Conservation (phyloP, 306 rosid species). For the Glycyrrhiza uralensis region DNA sequence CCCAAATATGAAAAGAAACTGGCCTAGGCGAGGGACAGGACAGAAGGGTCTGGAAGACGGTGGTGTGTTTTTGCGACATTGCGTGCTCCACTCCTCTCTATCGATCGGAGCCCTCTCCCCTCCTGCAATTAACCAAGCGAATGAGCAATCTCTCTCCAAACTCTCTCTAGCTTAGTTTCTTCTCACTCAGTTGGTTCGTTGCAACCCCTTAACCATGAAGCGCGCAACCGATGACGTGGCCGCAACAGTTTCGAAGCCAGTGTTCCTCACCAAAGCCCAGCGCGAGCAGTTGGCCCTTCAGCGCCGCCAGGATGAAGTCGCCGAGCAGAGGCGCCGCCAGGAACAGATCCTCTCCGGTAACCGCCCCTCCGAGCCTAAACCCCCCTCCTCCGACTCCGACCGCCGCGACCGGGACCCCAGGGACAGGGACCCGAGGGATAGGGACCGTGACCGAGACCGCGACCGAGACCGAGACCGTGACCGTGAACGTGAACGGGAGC, state of each 20-base stretch:
- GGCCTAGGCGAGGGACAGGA: no score
- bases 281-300: slow-evolving; percentile 68
- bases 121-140: slow-evolving; percentile 46
- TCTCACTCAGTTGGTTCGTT: no score
- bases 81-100: no score
- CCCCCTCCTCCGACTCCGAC: slow-evolving; percentile 49
- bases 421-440: slow-evolving; percentile 24
- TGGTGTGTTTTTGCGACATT: no score
- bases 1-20: no score
- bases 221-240: slow-evolving; percentile 22
- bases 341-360: slow-evolving; percentile 39
- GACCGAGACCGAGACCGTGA: slow-evolving; percentile 31
- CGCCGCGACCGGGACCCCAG: slow-evolving; percentile 53
- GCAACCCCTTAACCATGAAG: background rate
- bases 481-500: no score
- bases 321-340: slow-evolving; percentile 53
- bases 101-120: slow-evolving; percentile 32
- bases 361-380: slow-evolving; percentile 31
- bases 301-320: slow-evolving; percentile 65
- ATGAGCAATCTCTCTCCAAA: no score
- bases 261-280: slow-evolving; percentile 65
- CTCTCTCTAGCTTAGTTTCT: no score
- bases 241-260: slow-evolving; percentile 35
- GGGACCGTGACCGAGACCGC: slow-evolving; percentile 40
- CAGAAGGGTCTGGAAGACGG: no score